Percentiles rank a stretch among this genome's conserved stretches.
Evolutionary conservation across 768 basidiomycete species (phyloP).

Genomic region (Pulveroboletus sp.): DNA sequence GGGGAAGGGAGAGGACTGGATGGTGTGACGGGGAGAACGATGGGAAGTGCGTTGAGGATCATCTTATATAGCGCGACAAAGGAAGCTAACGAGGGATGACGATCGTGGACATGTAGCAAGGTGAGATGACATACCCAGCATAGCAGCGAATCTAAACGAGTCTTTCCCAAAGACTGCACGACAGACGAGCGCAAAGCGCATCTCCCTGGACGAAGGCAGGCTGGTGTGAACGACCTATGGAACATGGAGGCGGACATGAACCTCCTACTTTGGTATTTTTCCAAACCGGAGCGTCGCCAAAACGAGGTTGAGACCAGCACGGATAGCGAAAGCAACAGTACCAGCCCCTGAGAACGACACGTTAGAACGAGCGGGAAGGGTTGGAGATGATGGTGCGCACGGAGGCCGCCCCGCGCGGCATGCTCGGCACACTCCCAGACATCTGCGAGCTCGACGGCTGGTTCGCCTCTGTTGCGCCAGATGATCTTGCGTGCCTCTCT

Average conservation of each 20-base stretch:
- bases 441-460: conserved; percentile 59
- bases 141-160: conserved; percentile 78
- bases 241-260: not conserved
- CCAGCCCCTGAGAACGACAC: conserved; percentile 58
- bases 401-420: conserved; percentile 62
- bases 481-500: conserved; percentile 73
- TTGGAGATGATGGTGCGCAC: conserved; percentile 41
- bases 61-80: conserved; percentile 78
- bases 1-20: conserved; percentile 21
- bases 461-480: conserved; percentile 77
- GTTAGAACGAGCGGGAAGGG: not conserved
- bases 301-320: conserved; percentile 79
- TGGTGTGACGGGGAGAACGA: conserved; percentile 50
- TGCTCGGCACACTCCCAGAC: conserved; percentile 66
- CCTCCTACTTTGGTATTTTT: conserved; percentile 55
- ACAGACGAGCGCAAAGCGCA: conserved; percentile 61
- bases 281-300: conserved; percentile 71
- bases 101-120: not conserved
- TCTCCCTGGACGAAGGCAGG: conserved; percentile 41
- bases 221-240: not conserved
- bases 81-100: conserved; percentile 42
- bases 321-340: conserved; percentile 71
- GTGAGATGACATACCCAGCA: conserved; percentile 56
- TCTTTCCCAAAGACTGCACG: conserved; percentile 83
- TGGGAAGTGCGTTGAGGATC: conserved; percentile 71